Base-by-base conservation (phyloP, 805 yeast species). In the Ogataea ramenticola region DNA sequence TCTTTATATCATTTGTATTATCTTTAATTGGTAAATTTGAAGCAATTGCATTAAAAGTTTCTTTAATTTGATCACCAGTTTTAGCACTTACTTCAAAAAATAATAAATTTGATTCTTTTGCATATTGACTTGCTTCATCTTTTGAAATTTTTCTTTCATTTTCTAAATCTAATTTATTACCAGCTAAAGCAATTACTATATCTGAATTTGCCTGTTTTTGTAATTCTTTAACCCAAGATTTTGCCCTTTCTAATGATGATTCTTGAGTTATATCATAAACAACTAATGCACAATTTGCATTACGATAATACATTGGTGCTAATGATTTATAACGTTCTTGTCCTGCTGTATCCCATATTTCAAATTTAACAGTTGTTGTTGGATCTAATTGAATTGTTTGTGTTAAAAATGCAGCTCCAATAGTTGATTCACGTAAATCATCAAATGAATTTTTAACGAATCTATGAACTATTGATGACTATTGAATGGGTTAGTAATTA, bases 331-430 rank as follows among this genome's bases (percentile, higher is more conserved):
- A 85, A 44, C 95, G 65, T 55, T 85, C 93, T 60, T 85, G 93
- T 7, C 95, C 93, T 0, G 91, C 90, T 2, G 91, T 84, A 57
- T 85, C 95, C 95, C 93, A 85, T 42, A 85, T 82, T 57, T 85
- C 93, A 51, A 82, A 76, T 58, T 83, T 82, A 36, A 84, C 74
- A 1, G 79, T 77, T 15, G 77, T 73, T 29, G 58, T 52, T 31
- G 68, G 76, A 43, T 75, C 76, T n/a, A 78, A 56, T 17, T 75
- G 72, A 39, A 83, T 75, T 3, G 80, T 70, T 56, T 82, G 89
- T 1, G 91, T 82, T 42, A 82, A 67, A 60, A 84, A 85, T 2
- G 93, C 95, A 1, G 95, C 95, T 1, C 95, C 93, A 44, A 85
- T 85, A 1, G 95, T 85, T 21, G 90, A 83, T 61, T 84, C 89